A percentile compares a stretch with the other conserved stretches of the same genome.
Conservation (phyloP, 306 rosid genomes). For the Potentilla sterilis region DNA sequence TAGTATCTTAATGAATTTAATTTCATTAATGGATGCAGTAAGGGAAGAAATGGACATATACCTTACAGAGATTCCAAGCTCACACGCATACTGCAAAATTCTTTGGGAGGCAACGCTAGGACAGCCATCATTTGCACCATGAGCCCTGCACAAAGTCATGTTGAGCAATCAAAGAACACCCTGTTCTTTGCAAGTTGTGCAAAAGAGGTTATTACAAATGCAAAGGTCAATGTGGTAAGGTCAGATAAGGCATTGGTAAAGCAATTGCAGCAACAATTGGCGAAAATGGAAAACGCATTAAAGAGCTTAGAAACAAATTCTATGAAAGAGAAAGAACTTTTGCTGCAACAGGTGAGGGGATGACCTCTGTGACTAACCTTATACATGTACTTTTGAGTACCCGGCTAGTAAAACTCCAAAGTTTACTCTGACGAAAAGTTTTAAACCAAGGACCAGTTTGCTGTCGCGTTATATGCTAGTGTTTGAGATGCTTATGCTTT, state of each 20-base stretch:
- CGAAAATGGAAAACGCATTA: constrained; percentile 65
- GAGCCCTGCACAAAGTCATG: constrained; percentile 78
- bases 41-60: constrained; percentile 72
- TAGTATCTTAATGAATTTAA: background rate
- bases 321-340: constrained; percentile 73
- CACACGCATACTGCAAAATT: constrained; percentile 88
- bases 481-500: constrained; percentile 7
- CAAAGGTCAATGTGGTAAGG: constrained; percentile 66
- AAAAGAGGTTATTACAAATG: constrained; percentile 81
- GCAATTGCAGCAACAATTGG: constrained; percentile 69
- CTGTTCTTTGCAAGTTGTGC: constrained; percentile 84
- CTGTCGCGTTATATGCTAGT: background rate
- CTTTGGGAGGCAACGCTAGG: constrained; percentile 92
- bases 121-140: constrained; percentile 89
- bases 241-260: constrained; percentile 86
- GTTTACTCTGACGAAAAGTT: background rate
- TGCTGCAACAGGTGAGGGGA: constrained; percentile 66
- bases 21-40: constrained; percentile 50
- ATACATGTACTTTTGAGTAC: background rate
- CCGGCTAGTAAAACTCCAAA: background rate
- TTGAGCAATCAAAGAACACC: constrained; percentile 87
- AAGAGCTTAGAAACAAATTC: constrained; percentile 45
- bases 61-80: constrained; percentile 91
- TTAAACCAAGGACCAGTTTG: background rate
- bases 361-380: background rate